Percentiles rank a stretch among this genome's conserved stretches.
Evolutionary conservation across 2,329 filamentous ascomycete genomes (phyloP).

Genomic region (Xylaria arbuscula): DNA sequence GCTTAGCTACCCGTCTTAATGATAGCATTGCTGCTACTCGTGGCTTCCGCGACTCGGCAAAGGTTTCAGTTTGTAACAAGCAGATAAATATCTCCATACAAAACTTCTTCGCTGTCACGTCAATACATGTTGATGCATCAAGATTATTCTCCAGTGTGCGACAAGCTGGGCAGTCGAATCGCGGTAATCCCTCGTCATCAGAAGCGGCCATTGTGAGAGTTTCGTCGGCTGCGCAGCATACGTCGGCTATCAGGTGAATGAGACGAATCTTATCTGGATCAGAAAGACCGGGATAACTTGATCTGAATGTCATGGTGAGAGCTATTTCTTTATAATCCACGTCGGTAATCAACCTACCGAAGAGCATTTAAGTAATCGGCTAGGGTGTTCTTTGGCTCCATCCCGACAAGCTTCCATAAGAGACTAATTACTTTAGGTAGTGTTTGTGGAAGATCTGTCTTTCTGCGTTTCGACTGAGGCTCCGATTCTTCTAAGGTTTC

Average conservation of each 20-base stretch:
- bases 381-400: conserved; percentile 44
- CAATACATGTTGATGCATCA: conserved; percentile 36
- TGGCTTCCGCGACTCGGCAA: conserved; percentile 66
- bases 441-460: conserved; percentile 42
- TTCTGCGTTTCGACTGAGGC: conserved; percentile 50
- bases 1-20: conserved; percentile 75
- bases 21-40: conserved; percentile 78
- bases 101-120: conserved; percentile 49
- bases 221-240: conserved; percentile 66
- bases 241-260: conserved; percentile 65
- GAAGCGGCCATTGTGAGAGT: conserved; percentile 51
- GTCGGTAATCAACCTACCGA: conserved; percentile 56
- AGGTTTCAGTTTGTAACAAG: conserved; percentile 58
- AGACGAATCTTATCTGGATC: conserved; percentile 63
- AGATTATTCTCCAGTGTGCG: conserved; percentile 22
- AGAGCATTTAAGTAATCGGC: conserved; percentile 53
- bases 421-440: conserved; percentile 42
- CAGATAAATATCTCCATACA: conserved; percentile 60
- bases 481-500: conserved; percentile 32
- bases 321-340: conserved; percentile 17
- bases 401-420: conserved; percentile 49
- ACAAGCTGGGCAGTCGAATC: conserved; percentile 45
- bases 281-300: conserved; percentile 58
- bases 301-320: conserved; percentile 51
- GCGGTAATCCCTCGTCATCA: conserved; percentile 17